Base-by-base conservation (phyloP, 768 basidiomycete genomes). In the Leucocoprinus birnbaumii region DNA sequence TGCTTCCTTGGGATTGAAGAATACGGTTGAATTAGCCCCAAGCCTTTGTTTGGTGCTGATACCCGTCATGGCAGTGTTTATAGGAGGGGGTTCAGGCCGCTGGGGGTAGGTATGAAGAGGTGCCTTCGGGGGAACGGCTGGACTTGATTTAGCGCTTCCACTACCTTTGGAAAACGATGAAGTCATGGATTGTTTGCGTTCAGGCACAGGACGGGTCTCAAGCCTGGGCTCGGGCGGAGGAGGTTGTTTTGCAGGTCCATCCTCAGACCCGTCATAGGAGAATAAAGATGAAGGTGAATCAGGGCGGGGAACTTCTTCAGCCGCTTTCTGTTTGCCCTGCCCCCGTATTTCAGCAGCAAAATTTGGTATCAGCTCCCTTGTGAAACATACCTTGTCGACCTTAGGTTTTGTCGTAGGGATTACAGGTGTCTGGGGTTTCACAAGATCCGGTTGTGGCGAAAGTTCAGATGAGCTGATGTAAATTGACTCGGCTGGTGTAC, bases 1-100 rank as follows among this genome's bases (percentile, higher is more conserved):
- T 13, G 62, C 50, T 14, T 68, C 65, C 59, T 72, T 82, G 0
- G 80, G 74, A 2, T 58, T 59, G 11, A 65, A 61, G 19, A 70
- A 73, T 8, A 64, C 68, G 21, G 74, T 63, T 13, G 78, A 75
- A 9, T 68, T 70, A 41, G 73, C 71, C 22, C 72, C 69, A 4
- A 84, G 61, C 5, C 79, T 73, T 49, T 80, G 76, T 61, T 83
- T 84, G 1, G 80, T 84, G 34, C 74, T 69, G 25, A 84, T 71
- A 9, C 73, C 71, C 55, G 71, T 74, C 3, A 31, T 5, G 5
- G 11, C 11, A 66, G 67, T 42, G 61, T n/a, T 55, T 18, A 16
- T 52, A 51, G 16, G 61, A 52, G 11, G 59, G 40, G 59, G 62
- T 21, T 51, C 54, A 62, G 45, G 34, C 63, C 70, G 51, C 43